A percentile compares a stretch with the other conserved stretches of the same genome.
These are phyloP conservation scores for Drechslerella dactyloides DNA, from an alignment of 2,329 filamentous ascomycete genomes.

Conservation along the genomic window DNA sequence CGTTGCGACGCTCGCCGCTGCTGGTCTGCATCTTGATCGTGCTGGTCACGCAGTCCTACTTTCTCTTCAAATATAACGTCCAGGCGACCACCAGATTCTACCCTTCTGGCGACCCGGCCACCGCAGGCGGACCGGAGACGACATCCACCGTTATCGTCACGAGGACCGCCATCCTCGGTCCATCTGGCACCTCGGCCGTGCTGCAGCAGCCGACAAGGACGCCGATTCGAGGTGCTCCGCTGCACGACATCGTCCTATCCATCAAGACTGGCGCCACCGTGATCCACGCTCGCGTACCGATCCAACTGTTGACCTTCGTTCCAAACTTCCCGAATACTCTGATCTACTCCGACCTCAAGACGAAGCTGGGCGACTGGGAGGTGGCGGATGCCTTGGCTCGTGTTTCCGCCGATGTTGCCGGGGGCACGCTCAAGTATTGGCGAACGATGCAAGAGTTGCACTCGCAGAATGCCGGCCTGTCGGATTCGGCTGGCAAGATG, in stretches of 20 bases:
- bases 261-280: slow-evolving; percentile 49
- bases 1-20: slow-evolving; percentile 43
- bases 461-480: slow-evolving; percentile 26
- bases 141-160: slow-evolving; percentile 35
- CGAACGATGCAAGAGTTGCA: slow-evolving; percentile 36
- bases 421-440: slow-evolving; percentile 34
- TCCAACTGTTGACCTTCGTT: slow-evolving; percentile 38
- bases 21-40: slow-evolving; percentile 42
- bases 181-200: slow-evolving; percentile 25
- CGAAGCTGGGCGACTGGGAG: slow-evolving; percentile 32
- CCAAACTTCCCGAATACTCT: slow-evolving; percentile 41
- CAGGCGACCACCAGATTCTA: slow-evolving; percentile 12
- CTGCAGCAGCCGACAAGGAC: slow-evolving; percentile 16
- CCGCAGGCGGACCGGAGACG: background rate
- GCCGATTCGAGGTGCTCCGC: slow-evolving; percentile 22
- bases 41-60: slow-evolving; percentile 43
- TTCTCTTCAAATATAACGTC: slow-evolving; percentile 42
- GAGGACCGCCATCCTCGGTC: slow-evolving; percentile 28
- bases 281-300: slow-evolving; percentile 39
- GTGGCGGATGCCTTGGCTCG: slow-evolving; percentile 40
- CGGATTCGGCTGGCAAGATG: slow-evolving; percentile 44
- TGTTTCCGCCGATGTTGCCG: slow-evolving; percentile 38
- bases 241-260: slow-evolving; percentile 42
- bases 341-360: slow-evolving; percentile 45
- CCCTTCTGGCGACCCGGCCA: background rate